These are phyloP conservation scores for Terana coerulea DNA, from an alignment of 768 basidiomycete genomes.

Conservation along the genomic window DNA sequence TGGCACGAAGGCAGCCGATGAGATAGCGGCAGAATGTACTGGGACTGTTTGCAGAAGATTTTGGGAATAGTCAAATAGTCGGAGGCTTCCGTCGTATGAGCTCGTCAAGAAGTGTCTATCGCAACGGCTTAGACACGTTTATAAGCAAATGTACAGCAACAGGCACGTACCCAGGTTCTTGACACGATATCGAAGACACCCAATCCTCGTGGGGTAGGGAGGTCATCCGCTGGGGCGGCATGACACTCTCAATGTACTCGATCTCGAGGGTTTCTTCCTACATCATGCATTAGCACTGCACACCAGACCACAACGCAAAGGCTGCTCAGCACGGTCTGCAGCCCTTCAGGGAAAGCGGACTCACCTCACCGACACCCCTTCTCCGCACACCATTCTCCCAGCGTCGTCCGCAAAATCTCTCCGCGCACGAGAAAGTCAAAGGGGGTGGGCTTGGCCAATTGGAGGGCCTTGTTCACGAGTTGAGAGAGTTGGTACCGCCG, in stretches of 20 bases:
- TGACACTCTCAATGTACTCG: slow-evolving; percentile 86
- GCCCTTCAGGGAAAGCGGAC: slow-evolving; percentile 18
- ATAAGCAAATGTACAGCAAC: not conserved
- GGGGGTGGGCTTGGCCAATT: slow-evolving; percentile 68
- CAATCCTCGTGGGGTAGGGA: slow-evolving; percentile 88
- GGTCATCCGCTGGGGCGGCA: slow-evolving; percentile 81
- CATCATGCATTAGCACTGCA: slow-evolving; percentile 2
- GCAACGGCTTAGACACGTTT: not conserved
- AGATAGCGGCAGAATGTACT: slow-evolving; percentile 64
- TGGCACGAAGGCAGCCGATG: slow-evolving; percentile 57
- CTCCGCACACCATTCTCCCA: slow-evolving; percentile 73
- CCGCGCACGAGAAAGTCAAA: slow-evolving; percentile 91
- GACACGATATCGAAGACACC: slow-evolving; percentile 79
- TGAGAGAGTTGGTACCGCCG: slow-evolving; percentile 95
- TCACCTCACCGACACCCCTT: slow-evolving; percentile 70
- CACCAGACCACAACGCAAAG: not conserved
- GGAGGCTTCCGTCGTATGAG: slow-evolving; percentile 77
- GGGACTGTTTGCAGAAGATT: slow-evolving; percentile 44
- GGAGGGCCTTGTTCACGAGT: slow-evolving; percentile 91
- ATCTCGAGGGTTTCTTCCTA: slow-evolving; percentile 90
- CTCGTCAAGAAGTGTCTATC: slow-evolving; percentile 68
- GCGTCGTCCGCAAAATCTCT: slow-evolving; percentile 65
- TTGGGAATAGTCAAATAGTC: slow-evolving; percentile 70
- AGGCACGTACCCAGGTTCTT: slow-evolving; percentile 43
- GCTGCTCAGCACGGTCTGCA: slow-evolving; percentile 2